These are phyloP conservation scores for Phytopythium mirpurense DNA, from an alignment of 352 stramenopile species.

Conservation along the genomic window DNA sequence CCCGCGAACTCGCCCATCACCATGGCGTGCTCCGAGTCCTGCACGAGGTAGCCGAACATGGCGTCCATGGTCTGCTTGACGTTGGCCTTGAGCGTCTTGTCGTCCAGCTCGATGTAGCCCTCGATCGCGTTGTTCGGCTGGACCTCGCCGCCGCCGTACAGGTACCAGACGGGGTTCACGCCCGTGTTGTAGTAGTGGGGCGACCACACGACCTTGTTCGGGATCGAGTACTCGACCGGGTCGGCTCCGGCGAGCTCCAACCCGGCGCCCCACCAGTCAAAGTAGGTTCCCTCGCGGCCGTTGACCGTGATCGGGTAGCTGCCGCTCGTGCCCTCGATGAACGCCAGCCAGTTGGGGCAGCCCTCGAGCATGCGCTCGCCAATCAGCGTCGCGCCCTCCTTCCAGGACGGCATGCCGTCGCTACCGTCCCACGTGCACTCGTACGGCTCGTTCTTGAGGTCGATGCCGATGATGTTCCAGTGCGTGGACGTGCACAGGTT, in stretches of 20 bases:
- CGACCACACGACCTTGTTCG: slow-evolving; percentile 66
- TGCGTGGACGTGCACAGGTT: slow-evolving; percentile 47
- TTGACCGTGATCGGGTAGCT: slow-evolving; percentile 38
- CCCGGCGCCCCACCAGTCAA: slow-evolving; percentile 67
- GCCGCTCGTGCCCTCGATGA: slow-evolving; percentile 59
- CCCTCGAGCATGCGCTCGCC: slow-evolving; percentile 59
- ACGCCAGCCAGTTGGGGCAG: slow-evolving; percentile 59
- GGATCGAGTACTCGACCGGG: slow-evolving; percentile 32
- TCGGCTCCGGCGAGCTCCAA: slow-evolving; percentile 33
- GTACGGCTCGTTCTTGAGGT: slow-evolving; percentile 71
- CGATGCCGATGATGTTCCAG: slow-evolving; percentile 69
- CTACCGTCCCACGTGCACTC: slow-evolving; percentile 41
- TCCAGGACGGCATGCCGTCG: slow-evolving; percentile 32
- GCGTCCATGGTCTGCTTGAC: slow-evolving; percentile 57
- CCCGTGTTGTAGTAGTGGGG: slow-evolving; percentile 77
- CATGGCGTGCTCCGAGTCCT: slow-evolving; percentile 39
- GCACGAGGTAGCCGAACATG: slow-evolving; percentile 66
- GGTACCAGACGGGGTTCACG: slow-evolving; percentile 55
- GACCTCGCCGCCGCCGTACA: slow-evolving; percentile 44
- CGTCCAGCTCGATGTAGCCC: slow-evolving; percentile 47
- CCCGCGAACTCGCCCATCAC: slow-evolving; percentile 67
- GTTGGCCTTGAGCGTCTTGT: slow-evolving; percentile 44
- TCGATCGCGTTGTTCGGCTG: slow-evolving; percentile 17
- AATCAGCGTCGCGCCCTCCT: slow-evolving; percentile 51
- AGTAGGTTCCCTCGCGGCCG: slow-evolving; percentile 34